phyloP scores from a whole-genome alignment of 345 rosid genomes.

The Syzygium jambos region DNA sequence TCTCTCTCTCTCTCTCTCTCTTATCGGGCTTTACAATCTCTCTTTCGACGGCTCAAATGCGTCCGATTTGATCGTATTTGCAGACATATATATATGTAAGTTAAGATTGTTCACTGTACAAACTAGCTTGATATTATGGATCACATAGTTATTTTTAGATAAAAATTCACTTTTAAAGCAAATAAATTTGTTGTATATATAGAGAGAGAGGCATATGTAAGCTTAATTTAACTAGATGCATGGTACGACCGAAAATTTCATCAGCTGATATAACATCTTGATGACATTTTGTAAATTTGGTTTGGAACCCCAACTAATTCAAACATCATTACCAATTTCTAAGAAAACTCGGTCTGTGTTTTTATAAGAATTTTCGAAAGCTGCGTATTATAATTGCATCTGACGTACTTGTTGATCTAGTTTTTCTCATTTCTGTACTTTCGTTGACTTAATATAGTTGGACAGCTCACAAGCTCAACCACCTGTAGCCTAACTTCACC shows the following conservation, averaged over 20 bases:
- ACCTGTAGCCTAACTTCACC: not conserved
- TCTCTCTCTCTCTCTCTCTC: not conserved
- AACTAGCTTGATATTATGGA: not conserved
- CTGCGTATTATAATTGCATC: not conserved
- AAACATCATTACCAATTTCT: not conserved
- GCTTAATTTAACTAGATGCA: not conserved
- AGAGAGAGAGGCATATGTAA: not conserved
- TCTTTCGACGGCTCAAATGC: not conserved
- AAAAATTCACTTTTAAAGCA: not conserved
- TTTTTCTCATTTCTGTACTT: not conserved
- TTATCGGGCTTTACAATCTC: not conserved
- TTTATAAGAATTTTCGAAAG: not conserved
- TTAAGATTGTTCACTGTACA: not conserved
- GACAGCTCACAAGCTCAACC: not conserved
- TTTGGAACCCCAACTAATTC: not conserved
- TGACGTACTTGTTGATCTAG: not conserved
- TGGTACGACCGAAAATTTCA: not conserved
- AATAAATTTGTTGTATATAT: not conserved
- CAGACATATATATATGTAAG: not conserved
- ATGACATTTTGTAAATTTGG: not conserved
- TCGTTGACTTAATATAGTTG: not conserved
- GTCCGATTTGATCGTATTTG: not conserved
- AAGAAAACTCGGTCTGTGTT: not conserved
- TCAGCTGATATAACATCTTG: not conserved
- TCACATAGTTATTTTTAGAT: not conserved